Evolutionary conservation across 495 filamentous ascomycete genomes (phyloP), one percentile per base, ranked within the genome.

Genomic region (Neurospora sp.): DNA sequence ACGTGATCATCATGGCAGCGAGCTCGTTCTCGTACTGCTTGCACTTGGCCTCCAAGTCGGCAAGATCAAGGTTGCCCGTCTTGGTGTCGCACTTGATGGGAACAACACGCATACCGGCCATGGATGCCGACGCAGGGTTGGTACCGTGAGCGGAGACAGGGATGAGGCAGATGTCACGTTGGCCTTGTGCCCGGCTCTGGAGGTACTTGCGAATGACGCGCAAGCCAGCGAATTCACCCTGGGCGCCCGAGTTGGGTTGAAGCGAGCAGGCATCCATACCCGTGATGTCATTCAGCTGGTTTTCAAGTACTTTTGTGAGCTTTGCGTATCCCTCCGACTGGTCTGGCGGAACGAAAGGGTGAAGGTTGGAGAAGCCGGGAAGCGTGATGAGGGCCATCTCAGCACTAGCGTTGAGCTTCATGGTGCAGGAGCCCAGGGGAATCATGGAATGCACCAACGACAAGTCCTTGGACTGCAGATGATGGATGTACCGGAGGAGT

Each of bases 371-470:
- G 81, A 97, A 95, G 77, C 94, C 90, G 12, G 91, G 91, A 85
- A 90, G 93, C 1, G 94, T 94, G 71, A 98, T 85, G 22, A 96
- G 92, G 10, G 93, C 87, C 78, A 82, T 98, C 81, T 98, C 95
- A 18, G 93, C 92, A 40, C 95, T 96, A 72, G 92, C 94, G 78
- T 99, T 99, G 59, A 99, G 90, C 86, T 99, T 99, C 96, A 99
- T 99, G 31, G 96, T 99, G 86, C 96, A 99, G 20, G 96, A 98
- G 38, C 96, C 96, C n/a, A 99, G 89, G 8, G 96, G 94, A 74
- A 99, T 99, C 96, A 99, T 99, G 12, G 96, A 98, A 84, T 98
- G 96, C 8, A 92, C 92, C 45, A 98, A 86, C 20, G 96, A 98
- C 6, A 99, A 85, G 80, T 99, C 96, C 81, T 97, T 97, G 53